Percentiles rank a stretch among this genome's conserved stretches.
These are phyloP conservation scores for Nelumbo lutea DNA, from an alignment of 164 flowering plant genomes.

Conservation along the genomic window DNA sequence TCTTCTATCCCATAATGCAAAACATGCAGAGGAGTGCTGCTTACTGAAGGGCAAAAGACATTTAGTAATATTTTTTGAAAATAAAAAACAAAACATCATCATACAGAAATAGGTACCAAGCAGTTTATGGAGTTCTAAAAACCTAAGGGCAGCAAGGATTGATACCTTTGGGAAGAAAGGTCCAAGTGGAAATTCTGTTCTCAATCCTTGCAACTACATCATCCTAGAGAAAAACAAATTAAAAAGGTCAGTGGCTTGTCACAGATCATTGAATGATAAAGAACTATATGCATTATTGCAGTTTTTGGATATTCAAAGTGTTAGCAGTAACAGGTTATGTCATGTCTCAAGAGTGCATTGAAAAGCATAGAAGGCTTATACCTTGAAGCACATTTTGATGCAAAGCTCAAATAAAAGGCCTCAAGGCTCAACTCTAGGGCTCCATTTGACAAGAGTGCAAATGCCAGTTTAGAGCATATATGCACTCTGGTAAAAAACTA, in stretches of 20 bases:
- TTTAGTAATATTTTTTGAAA: neutral
- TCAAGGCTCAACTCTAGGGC: too few species aligned
- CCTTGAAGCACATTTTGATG: too few species aligned
- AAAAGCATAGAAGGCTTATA: too few species aligned
- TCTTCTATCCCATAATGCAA: conserved; percentile 43
- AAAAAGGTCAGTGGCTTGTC: neutral
- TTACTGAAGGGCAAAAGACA: conserved; percentile 33
- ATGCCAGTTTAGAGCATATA: too few species aligned
- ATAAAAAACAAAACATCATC: neutral
- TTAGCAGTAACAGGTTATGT: too few species aligned
- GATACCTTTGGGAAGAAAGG: conserved; percentile 78
- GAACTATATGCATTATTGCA: too few species aligned
- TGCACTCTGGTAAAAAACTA: too few species aligned
- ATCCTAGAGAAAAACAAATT: conserved; percentile 39
- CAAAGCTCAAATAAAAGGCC: too few species aligned
- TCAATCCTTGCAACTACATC: conserved; percentile 53
- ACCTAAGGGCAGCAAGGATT: conserved; percentile 5
- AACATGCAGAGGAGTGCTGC: conserved; percentile 46
- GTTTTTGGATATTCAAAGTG: too few species aligned
- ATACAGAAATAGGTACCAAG: neutral
- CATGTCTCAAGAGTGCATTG: too few species aligned
- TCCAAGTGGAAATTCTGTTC: conserved; percentile 79
- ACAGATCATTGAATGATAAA: too few species aligned
- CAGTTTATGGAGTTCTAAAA: neutral
- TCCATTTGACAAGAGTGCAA: too few species aligned